phyloP scores from a whole-genome alignment of 345 rosid species.

The Populus simonii region DNA sequence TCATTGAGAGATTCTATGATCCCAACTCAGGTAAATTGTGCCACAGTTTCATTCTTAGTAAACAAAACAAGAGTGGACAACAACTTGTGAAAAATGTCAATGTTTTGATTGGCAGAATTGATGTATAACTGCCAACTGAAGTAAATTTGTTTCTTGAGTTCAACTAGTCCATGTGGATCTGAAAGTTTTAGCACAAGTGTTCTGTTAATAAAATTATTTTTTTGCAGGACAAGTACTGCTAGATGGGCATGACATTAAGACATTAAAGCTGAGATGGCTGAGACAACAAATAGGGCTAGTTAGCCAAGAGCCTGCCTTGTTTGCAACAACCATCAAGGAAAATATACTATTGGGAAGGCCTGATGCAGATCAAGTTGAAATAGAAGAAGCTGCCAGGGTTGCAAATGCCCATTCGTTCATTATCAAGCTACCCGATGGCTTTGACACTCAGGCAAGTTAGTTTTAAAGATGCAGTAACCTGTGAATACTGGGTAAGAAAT shows the following conservation, averaged over 20 bases:
- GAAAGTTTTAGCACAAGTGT: background rate
- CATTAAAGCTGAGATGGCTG: constrained; percentile 78
- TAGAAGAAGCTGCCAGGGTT: constrained; percentile 94
- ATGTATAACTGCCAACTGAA: constrained; percentile 12
- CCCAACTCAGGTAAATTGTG: constrained; percentile 65
- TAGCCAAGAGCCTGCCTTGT: constrained; percentile 94
- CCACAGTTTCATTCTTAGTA: background rate
- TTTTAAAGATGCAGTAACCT: constrained; percentile 1
- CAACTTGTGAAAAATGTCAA: background rate
- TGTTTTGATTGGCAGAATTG: constrained; percentile 11
- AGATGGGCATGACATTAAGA: constrained; percentile 84
- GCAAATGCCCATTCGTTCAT: constrained; percentile 97
- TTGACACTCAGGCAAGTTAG: constrained; percentile 78
- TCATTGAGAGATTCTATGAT: constrained; percentile 93
- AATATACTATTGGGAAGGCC: constrained; percentile 92
- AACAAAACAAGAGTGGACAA: background rate
- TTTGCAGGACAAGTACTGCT: constrained; percentile 78
- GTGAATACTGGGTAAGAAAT: background rate
- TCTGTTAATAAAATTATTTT: background rate
- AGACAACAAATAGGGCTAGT: constrained; percentile 97
- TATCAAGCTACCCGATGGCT: constrained; percentile 84
- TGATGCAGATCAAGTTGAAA: constrained; percentile 66
- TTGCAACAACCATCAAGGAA: constrained; percentile 91
- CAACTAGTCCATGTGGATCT: constrained; percentile 3
- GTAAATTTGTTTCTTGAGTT: constrained; percentile 14